Base-by-base conservation (phyloP, 1,284 basidiomycete species). In the Boletus nobilissimus region DNA sequence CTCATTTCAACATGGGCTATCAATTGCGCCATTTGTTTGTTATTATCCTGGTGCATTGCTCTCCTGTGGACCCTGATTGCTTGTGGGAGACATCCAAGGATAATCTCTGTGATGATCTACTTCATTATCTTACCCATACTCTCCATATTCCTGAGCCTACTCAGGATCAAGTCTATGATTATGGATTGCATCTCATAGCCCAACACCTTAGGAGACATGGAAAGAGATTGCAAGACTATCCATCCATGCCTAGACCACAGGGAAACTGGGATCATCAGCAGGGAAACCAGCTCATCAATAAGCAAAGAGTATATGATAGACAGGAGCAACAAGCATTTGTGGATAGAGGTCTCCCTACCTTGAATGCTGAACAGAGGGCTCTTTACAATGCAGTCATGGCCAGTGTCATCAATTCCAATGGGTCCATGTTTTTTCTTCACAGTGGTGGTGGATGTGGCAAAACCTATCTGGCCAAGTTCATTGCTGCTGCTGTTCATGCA, bases 401-500 rank as follows among this genome's bases (percentile, higher is more conserved):
- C 3, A 81, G 77, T 79, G 72, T 78, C 9, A 9, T 34, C 34
- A 76, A 77, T 9, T 26, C 11, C 16, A 11, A 24, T 71, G 70
- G 70, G 5, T 29, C 34, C 5, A 5, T 78, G 0, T 90, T 89
- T 80, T 91, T 90, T 76, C 73, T 91, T 13, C 81, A 90, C 75
- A 89, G 90, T 64, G 82, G 86, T 38, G 90, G 87, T 65, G 90
- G 90, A 0, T 87, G 86, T 76, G 90, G 90, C 3, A 92, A 91
- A 76, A 91, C 89, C 1, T 91, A 87, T 83, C 65, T 91, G 0
- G 88, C 87, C 76, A 89, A 87, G 10, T 85, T 87, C 0, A 75
- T 91, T 68, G 85, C 86, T 76, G 70, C 83, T 72, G 65, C 77
- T 14, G 34, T 90, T 5, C 81, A 84, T n/a, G 71, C 77, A 14